Evolutionary conservation across 2,329 filamentous ascomycete species (phyloP).

Genomic region (Stachybotrys echinatus): DNA sequence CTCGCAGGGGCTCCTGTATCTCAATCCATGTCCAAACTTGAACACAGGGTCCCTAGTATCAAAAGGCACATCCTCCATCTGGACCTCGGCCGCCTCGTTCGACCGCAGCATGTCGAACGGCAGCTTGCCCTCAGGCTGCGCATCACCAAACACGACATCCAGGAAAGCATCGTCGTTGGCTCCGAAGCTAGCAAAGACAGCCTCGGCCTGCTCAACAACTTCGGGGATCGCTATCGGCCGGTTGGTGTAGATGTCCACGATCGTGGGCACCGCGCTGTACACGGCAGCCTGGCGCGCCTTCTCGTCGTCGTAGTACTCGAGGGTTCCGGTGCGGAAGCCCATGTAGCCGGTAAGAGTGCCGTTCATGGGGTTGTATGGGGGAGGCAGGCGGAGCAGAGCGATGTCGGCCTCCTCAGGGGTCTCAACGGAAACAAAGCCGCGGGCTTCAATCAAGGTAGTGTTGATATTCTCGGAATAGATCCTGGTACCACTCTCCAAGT

Average conservation of each 20-base stretch:
- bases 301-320: conserved; percentile 21
- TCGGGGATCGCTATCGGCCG: not conserved
- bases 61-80: conserved; percentile 16
- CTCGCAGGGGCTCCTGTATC: conserved; percentile 5
- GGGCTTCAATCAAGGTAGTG: conserved; percentile 7
- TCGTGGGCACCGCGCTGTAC: conserved; percentile 31
- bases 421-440: conserved; percentile 18
- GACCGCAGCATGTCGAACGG: conserved; percentile 38
- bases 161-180: conserved; percentile 34
- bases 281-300: conserved; percentile 27
- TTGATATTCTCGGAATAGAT: no score
- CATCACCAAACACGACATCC: conserved; percentile 33
- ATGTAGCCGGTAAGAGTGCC: no score
- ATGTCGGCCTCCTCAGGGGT: conserved; percentile 7
- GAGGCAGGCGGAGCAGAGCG: conserved; percentile 23
- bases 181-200: conserved; percentile 30
- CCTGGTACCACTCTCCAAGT: no score
- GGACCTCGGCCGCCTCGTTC: conserved; percentile 26
- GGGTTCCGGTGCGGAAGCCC: no score
- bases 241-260: conserved; percentile 29
- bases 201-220: conserved; percentile 17
- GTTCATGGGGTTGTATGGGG: not conserved
- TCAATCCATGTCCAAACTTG: conserved; percentile 15
- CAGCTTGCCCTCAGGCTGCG: conserved; percentile 22
- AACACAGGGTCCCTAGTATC: conserved; percentile 18